Evolutionary conservation across 176 grass and related monocot species (phyloP).

Genomic region (Tillandsia fasciculata): DNA sequence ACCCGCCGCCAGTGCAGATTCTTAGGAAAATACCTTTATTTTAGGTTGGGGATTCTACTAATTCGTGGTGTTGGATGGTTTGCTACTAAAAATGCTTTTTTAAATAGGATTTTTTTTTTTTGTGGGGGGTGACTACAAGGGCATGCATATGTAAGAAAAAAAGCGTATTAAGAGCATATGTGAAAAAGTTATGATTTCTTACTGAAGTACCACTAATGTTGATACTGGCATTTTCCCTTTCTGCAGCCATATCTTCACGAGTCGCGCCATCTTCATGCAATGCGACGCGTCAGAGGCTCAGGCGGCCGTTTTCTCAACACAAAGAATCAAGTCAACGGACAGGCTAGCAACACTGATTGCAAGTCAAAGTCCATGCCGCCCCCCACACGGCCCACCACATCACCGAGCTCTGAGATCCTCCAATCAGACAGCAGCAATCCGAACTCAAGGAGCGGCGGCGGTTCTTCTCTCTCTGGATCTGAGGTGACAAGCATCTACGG

Average conservation of each 20-base stretch:
- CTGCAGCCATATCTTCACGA: constrained; percentile 79
- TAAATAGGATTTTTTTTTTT: too few relatives aligned
- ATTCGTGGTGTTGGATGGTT: too few relatives aligned
- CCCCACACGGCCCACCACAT: constrained; percentile 16
- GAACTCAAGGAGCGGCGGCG: constrained; percentile 34
- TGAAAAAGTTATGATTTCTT: too few relatives aligned
- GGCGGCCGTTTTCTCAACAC: constrained; percentile 95
- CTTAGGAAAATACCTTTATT: too few relatives aligned
- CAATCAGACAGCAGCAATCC: constrained; percentile 49
- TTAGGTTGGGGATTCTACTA: too few relatives aligned
- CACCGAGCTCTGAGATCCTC: constrained; percentile 49
- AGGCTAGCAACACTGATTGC: not conserved
- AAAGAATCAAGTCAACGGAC: constrained; percentile 31
- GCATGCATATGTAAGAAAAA: too few relatives aligned
- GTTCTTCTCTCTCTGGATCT: constrained; percentile 53
- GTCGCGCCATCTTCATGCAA: constrained; percentile 80
- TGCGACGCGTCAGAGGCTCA: constrained; percentile 61
- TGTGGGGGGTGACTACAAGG: too few relatives aligned
- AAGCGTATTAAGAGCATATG: too few relatives aligned
- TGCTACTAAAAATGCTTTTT: too few relatives aligned
- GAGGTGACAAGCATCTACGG: constrained; percentile 60
- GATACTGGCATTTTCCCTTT: not conserved
- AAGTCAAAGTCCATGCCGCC: constrained; percentile 16
- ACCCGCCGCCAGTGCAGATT: too few relatives aligned
- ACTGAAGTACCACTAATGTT: too few relatives aligned